These are phyloP conservation scores for Chlamydomonas incerta DNA, from an alignment of 139 green algal genomes.

Conservation along the genomic window DNA sequence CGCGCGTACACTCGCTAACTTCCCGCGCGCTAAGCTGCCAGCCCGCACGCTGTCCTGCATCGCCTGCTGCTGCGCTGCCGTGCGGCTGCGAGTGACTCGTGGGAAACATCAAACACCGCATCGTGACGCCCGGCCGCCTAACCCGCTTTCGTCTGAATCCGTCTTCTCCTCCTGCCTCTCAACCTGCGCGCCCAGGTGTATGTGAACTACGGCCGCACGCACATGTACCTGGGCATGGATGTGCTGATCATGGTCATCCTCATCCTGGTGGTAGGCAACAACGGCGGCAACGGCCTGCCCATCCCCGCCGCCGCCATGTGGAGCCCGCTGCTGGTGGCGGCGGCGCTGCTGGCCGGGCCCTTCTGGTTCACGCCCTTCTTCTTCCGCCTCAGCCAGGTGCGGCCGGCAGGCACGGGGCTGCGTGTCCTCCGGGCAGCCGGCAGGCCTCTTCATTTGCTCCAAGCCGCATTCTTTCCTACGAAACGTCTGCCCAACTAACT, in stretches of 20 bases:
- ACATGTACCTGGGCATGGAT: constrained; percentile 77
- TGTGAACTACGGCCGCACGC: constrained; percentile 63
- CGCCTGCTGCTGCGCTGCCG: no score
- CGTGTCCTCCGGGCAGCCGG: no score
- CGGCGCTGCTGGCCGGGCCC: constrained; percentile 71
- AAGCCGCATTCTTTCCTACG: no score
- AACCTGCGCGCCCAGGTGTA: neutral
- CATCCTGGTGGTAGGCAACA: constrained; percentile 35
- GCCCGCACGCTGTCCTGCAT: no score
- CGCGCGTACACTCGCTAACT: neutral
- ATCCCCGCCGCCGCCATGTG: constrained; percentile 60
- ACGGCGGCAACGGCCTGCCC: constrained; percentile 14
- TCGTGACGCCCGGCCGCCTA: no score
- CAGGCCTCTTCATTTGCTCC: no score
- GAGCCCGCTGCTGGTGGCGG: constrained; percentile 72
- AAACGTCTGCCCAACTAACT: no score
- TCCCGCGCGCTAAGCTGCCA: no score
- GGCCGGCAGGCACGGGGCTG: neutral
- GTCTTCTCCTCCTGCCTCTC: neutral
- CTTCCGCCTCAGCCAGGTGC: constrained; percentile 55
- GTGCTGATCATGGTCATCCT: constrained; percentile 72
- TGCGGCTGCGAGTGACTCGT: no score
- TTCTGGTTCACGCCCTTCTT: constrained; percentile 86
- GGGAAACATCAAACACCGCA: no score
- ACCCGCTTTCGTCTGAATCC: no score